Evolutionary conservation across 1,284 basidiomycete species (phyloP).

Genomic region (Neonothopanus nambi): DNA sequence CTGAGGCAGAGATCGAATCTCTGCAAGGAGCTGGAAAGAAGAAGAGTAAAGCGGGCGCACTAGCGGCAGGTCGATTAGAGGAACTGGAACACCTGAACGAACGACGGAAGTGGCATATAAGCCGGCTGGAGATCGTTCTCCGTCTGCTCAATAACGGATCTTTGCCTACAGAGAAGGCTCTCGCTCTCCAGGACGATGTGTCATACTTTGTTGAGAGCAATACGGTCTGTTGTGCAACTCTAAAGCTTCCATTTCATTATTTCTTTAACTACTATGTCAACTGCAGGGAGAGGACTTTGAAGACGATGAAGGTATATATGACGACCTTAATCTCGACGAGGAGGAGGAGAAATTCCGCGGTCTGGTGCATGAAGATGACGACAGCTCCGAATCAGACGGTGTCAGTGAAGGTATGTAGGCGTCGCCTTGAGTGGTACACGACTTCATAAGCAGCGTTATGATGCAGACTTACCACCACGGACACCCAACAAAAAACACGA

Average conservation of each 20-base stretch:
- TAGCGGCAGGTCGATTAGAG: constrained; percentile 70
- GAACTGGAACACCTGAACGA: constrained; percentile 92
- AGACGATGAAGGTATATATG: constrained; percentile 97
- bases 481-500: constrained; percentile 73
- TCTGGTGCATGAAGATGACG: constrained; percentile 73
- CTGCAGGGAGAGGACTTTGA: constrained; percentile 94
- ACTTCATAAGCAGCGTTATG: constrained; percentile 6
- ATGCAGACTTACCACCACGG: constrained; percentile 59
- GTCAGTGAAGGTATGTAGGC: constrained; percentile 64
- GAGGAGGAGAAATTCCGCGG: constrained; percentile 89
- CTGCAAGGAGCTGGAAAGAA: constrained; percentile 85
- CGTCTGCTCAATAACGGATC: constrained; percentile 95
- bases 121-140: constrained; percentile 90
- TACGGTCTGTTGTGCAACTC: constrained; percentile 59
- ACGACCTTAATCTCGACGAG: constrained; percentile 96
- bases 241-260: constrained; percentile 1
- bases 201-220: constrained; percentile 97
- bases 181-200: constrained; percentile 91
- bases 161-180: constrained; percentile 80
- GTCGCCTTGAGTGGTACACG: not conserved
- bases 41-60: constrained; percentile 70
- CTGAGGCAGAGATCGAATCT: constrained; percentile 96
- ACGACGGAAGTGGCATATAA: constrained; percentile 94
- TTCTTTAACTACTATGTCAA: constrained; percentile 2
- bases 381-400: constrained; percentile 68